Conservation (phyloP, 257 asterid species). For the Verbascum thapsus region DNA sequence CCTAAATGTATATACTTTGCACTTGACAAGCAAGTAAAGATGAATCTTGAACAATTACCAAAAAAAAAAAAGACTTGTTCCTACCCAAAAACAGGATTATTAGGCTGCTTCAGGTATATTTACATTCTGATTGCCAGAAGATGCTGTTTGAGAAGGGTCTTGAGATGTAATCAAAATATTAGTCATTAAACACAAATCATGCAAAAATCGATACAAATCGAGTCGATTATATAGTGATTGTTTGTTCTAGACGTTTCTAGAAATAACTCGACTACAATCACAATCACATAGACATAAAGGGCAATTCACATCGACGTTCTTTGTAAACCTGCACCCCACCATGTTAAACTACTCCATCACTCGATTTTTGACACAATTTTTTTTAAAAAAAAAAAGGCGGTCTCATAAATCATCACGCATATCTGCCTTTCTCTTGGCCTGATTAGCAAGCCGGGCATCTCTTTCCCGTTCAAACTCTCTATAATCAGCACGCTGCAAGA, state of each 20-base stretch:
- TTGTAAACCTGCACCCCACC: too few species aligned
- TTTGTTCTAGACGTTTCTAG: too few species aligned
- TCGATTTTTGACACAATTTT: background rate
- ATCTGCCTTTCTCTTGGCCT: constrained; percentile 78
- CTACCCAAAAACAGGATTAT: background rate
- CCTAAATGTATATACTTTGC: too few species aligned
- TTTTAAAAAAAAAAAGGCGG: background rate
- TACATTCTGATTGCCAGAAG: constrained; percentile 49
- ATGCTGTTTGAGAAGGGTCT: too few species aligned
- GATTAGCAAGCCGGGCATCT: constrained; percentile 82
- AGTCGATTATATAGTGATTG: too few species aligned
- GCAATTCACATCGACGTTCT: too few species aligned
- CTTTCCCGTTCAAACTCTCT: constrained; percentile 92
- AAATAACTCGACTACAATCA: too few species aligned
- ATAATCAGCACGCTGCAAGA: constrained; percentile 87
- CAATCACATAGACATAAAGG: too few species aligned
- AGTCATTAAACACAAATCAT: background rate
- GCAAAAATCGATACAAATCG: too few species aligned
- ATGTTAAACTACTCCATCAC: too few species aligned
- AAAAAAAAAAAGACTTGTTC: too few species aligned
- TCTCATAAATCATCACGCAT: constrained; percentile 71
- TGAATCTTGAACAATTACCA: background rate
- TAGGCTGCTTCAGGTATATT: constrained; percentile 65
- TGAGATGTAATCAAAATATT: constrained; percentile 36
- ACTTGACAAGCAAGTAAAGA: too few species aligned